Evolutionary conservation across 1,139 yeast species (phyloP).

Genomic region (Blastobotrys elegans): DNA sequence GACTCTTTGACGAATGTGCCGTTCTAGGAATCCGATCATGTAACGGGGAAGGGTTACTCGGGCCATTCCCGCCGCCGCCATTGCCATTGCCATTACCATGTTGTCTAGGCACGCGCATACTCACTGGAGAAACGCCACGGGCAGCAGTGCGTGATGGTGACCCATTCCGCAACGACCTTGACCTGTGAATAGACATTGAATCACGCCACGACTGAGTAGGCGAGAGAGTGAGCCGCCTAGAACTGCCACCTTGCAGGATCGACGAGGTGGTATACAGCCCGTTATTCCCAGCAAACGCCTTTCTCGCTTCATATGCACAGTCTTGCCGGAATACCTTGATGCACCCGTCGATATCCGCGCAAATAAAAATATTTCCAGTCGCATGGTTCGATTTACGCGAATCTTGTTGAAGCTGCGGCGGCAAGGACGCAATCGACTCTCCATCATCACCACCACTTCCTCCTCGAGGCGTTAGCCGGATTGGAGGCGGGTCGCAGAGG

Average conservation of each 20-base stretch:
- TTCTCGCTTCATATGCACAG: conserved; percentile 42
- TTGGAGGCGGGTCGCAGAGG: conserved; percentile 39
- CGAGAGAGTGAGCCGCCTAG: conserved; percentile 22
- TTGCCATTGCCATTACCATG: not conserved
- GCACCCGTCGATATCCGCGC: conserved; percentile 69
- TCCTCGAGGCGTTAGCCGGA: conserved; percentile 17
- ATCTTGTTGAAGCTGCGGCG: not conserved
- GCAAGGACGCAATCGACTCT: not conserved
- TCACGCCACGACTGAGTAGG: conserved; percentile 25
- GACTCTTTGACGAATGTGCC: not conserved
- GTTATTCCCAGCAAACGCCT: conserved; percentile 20
- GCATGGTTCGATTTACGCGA: conserved; percentile 20
- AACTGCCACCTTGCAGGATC: conserved; percentile 9
- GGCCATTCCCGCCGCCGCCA: not conserved
- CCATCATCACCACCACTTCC: conserved; percentile 4
- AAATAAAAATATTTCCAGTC: conserved; percentile 52
- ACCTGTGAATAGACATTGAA: conserved; percentile 18
- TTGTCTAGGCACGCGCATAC: conserved; percentile 8
- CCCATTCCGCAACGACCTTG: conserved; percentile 17
- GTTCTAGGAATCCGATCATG: not conserved
- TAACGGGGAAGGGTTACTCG: not conserved
- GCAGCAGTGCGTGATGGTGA: conserved; percentile 8
- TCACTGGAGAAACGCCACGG: not conserved
- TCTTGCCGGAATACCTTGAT: conserved; percentile 81
- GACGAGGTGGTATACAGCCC: conserved; percentile 13